A percentile compares a stretch with the other conserved stretches of the same genome.
Evolutionary conservation across 345 rosid species (phyloP).

Genomic region (Hypericum androsaemum): DNA sequence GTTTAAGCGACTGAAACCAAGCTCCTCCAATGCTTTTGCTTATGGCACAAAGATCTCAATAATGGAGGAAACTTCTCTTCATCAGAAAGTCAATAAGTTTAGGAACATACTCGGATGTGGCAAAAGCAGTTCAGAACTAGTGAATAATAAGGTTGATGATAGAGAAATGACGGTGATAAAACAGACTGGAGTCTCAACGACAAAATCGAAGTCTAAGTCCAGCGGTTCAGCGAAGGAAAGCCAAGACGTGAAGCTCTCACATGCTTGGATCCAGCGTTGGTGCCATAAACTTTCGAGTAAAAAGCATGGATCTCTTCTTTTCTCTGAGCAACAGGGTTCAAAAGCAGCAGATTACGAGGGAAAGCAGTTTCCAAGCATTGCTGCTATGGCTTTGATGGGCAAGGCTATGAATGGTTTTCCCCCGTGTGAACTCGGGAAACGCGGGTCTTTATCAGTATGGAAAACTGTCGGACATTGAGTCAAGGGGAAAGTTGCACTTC

Average conservation of each 20-base stretch:
- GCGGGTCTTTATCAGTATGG: slow-evolving; percentile 55
- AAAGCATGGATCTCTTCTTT: slow-evolving; percentile 18
- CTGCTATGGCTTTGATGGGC: slow-evolving; percentile 98
- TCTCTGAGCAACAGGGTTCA: slow-evolving; percentile 31
- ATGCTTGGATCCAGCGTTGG: slow-evolving; percentile 37
- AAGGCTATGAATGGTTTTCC: slow-evolving; percentile 60
- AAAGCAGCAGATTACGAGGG: slow-evolving; percentile 23
- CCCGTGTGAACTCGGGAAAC: slow-evolving; percentile 44
- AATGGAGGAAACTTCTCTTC: slow-evolving; percentile 32
- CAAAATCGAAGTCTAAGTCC: neutral
- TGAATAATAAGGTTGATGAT: neutral
- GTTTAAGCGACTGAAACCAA: slow-evolving; percentile 70
- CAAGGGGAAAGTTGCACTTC: neutral
- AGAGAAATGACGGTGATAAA: neutral
- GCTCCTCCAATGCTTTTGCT: slow-evolving; percentile 23
- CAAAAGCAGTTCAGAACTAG: neutral
- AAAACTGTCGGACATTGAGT: slow-evolving; percentile 20
- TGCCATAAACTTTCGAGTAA: slow-evolving; percentile 25
- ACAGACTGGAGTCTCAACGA: neutral
- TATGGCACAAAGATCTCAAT: slow-evolving; percentile 36
- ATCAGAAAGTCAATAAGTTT: neutral
- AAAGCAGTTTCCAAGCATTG: slow-evolving; percentile 76
- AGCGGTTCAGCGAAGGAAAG: neutral
- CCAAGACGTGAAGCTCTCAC: neutral
- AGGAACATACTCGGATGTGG: neutral